These are phyloP conservation scores for Didymella glomerata DNA, from an alignment of 2,329 filamentous ascomycete species.

Conservation along the genomic window DNA sequence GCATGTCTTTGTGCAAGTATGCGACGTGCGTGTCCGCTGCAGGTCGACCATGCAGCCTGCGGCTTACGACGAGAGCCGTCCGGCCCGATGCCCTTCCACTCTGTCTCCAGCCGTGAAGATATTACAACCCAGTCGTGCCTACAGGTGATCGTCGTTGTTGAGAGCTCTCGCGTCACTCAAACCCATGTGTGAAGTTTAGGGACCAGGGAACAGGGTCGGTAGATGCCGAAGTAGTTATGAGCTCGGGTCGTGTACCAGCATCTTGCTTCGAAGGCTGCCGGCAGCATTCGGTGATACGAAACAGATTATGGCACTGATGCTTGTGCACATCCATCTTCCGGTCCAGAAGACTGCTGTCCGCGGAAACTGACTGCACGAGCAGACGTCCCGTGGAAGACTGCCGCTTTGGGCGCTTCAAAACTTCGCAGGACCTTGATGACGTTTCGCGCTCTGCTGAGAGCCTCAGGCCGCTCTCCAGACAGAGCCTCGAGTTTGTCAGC, in stretches of 20 bases:
- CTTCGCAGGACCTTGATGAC: background rate
- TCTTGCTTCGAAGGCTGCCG: conserved; percentile 4
- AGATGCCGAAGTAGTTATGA: conserved; percentile 1
- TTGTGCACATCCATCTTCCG: conserved; percentile 7
- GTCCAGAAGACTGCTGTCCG: background rate
- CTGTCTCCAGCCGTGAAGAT: background rate
- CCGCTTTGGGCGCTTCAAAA: background rate
- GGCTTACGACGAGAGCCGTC: background rate
- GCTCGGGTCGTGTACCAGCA: background rate
- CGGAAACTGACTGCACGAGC: background rate
- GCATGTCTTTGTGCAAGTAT: background rate
- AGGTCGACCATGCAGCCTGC: background rate
- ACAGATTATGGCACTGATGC: conserved; percentile 3
- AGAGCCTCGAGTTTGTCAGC: background rate
- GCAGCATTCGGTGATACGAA: conserved; percentile 3
- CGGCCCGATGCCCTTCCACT: conserved; percentile 9
- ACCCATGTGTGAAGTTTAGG: background rate
- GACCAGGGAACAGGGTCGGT: conserved; percentile 4
- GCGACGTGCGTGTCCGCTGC: background rate
- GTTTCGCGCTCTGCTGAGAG: background rate
- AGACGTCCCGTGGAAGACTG: background rate
- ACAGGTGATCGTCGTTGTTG: background rate
- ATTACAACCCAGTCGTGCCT: background rate
- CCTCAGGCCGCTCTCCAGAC: background rate
- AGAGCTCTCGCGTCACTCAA: background rate